Percentiles rank a stretch among this genome's conserved stretches.
Evolutionary conservation across 768 basidiomycete species (phyloP).

Genomic region (Sistotremastrum suecicum): DNA sequence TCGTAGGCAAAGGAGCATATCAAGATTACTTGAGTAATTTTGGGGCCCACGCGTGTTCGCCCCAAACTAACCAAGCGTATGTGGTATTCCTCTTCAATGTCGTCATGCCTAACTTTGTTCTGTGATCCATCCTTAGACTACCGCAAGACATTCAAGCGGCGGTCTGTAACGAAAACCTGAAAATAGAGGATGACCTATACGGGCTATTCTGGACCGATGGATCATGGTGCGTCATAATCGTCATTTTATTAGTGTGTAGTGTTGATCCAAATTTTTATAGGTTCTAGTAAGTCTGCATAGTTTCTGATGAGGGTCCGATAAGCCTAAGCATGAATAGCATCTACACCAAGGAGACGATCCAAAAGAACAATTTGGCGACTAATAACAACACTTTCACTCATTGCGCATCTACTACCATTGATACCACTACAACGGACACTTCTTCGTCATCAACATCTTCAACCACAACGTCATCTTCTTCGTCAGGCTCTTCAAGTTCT

Average conservation of each 20-base stretch:
- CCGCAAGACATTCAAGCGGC: conserved; percentile 11
- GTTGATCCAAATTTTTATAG: background rate
- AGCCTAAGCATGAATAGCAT: conserved; percentile 5
- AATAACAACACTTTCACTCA: conserved; percentile 17
- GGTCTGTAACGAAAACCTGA: conserved; percentile 12
- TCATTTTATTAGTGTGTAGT: background rate
- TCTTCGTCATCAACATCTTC: too few species aligned
- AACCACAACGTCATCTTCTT: too few species aligned
- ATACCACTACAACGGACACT: too few species aligned
- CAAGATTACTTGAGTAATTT: conserved; percentile 2
- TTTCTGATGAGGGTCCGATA: background rate
- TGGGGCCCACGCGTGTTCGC: conserved; percentile 8
- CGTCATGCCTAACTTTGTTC: background rate
- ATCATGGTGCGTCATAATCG: conserved; percentile 8
- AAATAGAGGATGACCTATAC: conserved; percentile 11
- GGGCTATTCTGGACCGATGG: conserved; percentile 10
- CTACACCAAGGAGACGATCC: conserved; percentile 10
- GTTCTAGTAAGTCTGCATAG: background rate
- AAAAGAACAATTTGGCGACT: conserved; percentile 8
- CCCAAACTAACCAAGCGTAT: conserved; percentile 13
- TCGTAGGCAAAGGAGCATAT: conserved; percentile 2
- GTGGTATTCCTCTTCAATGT: too few species aligned
- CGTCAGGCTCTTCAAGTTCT: too few species aligned
- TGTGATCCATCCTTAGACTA: conserved; percentile 3
- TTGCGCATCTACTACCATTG: conserved; percentile 6